Conservation (phyloP, 768 basidiomycete genomes). For the Russula compacta region DNA sequence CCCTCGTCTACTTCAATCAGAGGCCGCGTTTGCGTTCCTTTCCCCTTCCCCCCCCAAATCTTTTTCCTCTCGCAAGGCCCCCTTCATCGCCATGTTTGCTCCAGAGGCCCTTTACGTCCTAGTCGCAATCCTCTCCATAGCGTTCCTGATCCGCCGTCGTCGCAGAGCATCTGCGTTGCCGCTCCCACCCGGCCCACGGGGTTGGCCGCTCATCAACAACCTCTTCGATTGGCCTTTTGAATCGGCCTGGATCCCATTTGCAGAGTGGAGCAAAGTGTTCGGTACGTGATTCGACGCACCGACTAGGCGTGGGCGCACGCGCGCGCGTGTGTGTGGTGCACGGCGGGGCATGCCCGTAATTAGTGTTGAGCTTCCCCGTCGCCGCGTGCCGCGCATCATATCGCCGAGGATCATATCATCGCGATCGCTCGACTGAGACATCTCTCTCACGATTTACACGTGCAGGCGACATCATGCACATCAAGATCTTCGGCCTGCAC, state of each 20-base stretch:
- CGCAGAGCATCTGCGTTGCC: conserved; percentile 7
- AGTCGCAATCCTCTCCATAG: conserved; percentile 7
- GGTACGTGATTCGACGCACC: conserved; percentile 11
- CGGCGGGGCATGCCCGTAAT: not conserved
- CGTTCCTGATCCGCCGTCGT: conserved; percentile 8
- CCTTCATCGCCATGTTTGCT: conserved; percentile 3
- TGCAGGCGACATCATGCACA: conserved; percentile 16
- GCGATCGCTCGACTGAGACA: not conserved
- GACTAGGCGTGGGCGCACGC: not conserved
- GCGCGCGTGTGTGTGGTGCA: not conserved
- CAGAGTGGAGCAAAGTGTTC: conserved; percentile 16
- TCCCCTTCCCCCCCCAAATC: not conserved
- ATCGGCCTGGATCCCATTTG: conserved; percentile 15
- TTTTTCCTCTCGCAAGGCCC: not conserved
- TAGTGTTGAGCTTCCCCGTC: too few species aligned
- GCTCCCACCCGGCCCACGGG: conserved; percentile 19
- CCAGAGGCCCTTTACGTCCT: conserved; percentile 8
- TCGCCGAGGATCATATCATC: not conserved
- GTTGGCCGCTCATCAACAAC: conserved; percentile 18
- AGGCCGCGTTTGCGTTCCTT: not conserved
- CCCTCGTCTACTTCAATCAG: conserved; percentile 2
- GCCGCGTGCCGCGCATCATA: too few species aligned
- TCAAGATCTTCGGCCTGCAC: conserved; percentile 19
- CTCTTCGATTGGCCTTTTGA: conserved; percentile 17
- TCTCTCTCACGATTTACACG: not conserved